These are phyloP conservation scores for Sutorius eximius DNA, from an alignment of 1,284 basidiomycete species.

Conservation along the genomic window DNA sequence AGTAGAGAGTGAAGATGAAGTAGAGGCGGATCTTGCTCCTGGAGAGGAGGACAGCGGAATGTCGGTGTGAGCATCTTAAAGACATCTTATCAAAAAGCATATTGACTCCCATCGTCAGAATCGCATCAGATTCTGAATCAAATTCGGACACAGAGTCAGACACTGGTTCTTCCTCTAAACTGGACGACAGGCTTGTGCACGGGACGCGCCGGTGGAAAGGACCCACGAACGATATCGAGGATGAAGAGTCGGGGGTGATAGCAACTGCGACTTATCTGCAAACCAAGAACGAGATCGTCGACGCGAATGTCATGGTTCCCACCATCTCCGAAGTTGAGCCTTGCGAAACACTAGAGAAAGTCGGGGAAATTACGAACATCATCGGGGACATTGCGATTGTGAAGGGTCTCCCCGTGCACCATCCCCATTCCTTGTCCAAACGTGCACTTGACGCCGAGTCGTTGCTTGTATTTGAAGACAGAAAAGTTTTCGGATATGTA, in stretches of 20 bases:
- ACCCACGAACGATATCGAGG: conserved; percentile 38
- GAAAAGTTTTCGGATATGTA: conserved; percentile 81
- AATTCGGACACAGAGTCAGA: conserved; percentile 47
- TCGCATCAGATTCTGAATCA: conserved; percentile 40
- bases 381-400: conserved; percentile 71
- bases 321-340: conserved; percentile 55
- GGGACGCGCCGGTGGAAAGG: conserved; percentile 9
- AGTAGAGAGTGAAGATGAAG: conserved; percentile 64
- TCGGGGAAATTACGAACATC: conserved; percentile 74
- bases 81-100: conserved; percentile 10
- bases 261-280: conserved; percentile 46
- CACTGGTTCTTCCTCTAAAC: conserved; percentile 29
- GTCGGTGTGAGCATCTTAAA: conserved; percentile 18
- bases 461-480: conserved; percentile 82
- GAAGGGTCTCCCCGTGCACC: conserved; percentile 52
- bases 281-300: conserved; percentile 65
- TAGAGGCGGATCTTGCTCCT: conserved; percentile 56
- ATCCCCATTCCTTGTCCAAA: conserved; percentile 47
- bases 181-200: conserved; percentile 27
- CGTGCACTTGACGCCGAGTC: conserved; percentile 80
- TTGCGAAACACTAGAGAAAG: conserved; percentile 63
- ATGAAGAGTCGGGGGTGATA: conserved; percentile 48
- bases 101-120: conserved; percentile 25
- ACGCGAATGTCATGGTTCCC: conserved; percentile 53
- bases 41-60: conserved; percentile 39